phyloP scores from a whole-genome alignment of 2,329 filamentous ascomycete genomes.

The Trichoderma asperellum region DNA sequence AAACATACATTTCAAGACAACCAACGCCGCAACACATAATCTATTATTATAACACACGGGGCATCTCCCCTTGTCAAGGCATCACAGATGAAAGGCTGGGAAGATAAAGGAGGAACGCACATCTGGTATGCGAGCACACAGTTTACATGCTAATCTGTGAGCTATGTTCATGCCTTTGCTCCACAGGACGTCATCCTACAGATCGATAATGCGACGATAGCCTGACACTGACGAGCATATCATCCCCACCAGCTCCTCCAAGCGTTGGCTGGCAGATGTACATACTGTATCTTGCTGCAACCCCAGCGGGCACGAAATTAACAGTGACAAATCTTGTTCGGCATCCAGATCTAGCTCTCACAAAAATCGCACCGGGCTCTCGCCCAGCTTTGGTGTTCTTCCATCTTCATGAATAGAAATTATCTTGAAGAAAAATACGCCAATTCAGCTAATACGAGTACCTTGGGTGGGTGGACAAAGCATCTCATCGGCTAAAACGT shows the following conservation, averaged over 20 bases:
- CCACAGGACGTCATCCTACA: conserved; percentile 25
- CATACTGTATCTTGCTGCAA: background rate
- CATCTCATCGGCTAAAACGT: background rate
- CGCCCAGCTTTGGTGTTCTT: background rate
- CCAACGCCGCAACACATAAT: background rate
- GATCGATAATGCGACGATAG: conserved; percentile 24
- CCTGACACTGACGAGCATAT: conserved; percentile 4
- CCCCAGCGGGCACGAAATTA: conserved; percentile 13
- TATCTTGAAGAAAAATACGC: background rate
- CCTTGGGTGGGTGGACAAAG: background rate
- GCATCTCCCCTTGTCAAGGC: background rate
- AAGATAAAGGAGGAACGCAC: background rate
- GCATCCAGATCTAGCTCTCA: conserved; percentile 5
- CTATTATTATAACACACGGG: background rate
- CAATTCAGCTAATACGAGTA: background rate
- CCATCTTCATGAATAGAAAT: background rate
- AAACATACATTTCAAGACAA: background rate
- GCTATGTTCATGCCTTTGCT: background rate
- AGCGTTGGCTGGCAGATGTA: background rate
- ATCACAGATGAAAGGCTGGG: background rate
- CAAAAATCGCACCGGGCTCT: background rate
- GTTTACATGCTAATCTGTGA: background rate
- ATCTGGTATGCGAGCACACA: background rate
- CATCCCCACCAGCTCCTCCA: conserved; percentile 10
- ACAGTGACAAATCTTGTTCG: conserved; percentile 12